These are phyloP conservation scores for Trametes cubensis DNA, from an alignment of 768 basidiomycete species.

Conservation along the genomic window DNA sequence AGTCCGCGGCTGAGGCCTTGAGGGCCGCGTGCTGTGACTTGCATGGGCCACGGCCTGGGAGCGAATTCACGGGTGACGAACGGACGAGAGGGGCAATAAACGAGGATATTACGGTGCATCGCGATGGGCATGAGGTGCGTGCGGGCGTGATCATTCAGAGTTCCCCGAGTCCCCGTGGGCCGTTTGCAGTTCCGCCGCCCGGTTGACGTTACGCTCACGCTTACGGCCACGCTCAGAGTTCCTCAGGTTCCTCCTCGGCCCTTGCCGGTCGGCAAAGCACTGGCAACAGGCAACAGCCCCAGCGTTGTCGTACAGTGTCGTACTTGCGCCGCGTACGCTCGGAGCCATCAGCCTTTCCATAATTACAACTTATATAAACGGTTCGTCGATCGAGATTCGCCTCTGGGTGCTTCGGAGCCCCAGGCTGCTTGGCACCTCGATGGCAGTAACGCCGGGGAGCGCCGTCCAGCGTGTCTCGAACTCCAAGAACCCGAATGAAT, in stretches of 20 bases:
- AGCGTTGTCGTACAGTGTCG: neutral
- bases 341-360: neutral
- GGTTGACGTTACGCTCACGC: too few species aligned
- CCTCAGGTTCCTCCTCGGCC: slow-evolving; percentile 12
- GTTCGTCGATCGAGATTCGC: slow-evolving; percentile 1
- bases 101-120: too few species aligned
- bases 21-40: too few species aligned
- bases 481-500: too few species aligned
- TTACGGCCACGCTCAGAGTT: too few species aligned
- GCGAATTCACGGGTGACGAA: too few species aligned
- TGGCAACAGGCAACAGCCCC: too few species aligned
- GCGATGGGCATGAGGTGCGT: neutral
- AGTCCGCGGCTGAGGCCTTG: too few species aligned
- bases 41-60: too few species aligned
- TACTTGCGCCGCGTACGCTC: neutral
- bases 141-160: neutral
- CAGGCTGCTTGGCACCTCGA: neutral
- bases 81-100: too few species aligned
- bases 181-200: neutral
- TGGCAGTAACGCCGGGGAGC: neutral
- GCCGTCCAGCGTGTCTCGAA: too few species aligned
- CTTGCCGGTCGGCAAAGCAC: slow-evolving; percentile 17
- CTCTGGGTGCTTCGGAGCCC: neutral
- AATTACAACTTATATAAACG: neutral
- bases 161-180: neutral